These are phyloP conservation scores for Torulaspora pretoriensis DNA, from an alignment of 1,139 yeast species.

Conservation along the genomic window DNA sequence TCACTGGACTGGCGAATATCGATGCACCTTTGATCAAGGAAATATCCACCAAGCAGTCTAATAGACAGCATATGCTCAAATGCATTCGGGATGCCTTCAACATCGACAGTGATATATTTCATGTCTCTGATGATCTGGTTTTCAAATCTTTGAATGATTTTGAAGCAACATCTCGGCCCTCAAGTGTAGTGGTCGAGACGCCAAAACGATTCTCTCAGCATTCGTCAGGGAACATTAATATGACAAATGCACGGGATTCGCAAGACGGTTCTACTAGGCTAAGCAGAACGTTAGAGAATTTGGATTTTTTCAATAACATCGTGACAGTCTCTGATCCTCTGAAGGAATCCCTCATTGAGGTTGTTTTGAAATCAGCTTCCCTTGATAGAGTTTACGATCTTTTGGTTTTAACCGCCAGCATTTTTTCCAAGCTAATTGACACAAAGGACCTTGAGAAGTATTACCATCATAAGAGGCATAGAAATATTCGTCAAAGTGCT, in stretches of 20 bases:
- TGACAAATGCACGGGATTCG: constrained; percentile 22
- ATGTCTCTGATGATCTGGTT: constrained; percentile 49
- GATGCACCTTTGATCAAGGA: constrained; percentile 35
- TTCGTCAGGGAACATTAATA: constrained; percentile 14
- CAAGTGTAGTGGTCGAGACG: constrained; percentile 46
- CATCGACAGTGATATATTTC: constrained; percentile 51
- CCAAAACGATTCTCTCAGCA: constrained; percentile 40
- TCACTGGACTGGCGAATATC: constrained; percentile 39
- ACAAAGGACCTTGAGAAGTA: constrained; percentile 42
- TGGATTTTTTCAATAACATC: constrained; percentile 35
- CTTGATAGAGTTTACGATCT: constrained; percentile 58
- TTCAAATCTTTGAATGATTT: constrained; percentile 47
- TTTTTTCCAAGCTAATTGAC: constrained; percentile 48
- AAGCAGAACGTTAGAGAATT: constrained; percentile 35
- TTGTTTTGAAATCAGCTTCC: constrained; percentile 57
- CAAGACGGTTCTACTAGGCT: constrained; percentile 27
- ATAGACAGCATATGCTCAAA: constrained; percentile 47
- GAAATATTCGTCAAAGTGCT: constrained; percentile 5
- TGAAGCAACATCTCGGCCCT: constrained; percentile 40
- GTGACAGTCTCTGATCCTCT: constrained; percentile 29
- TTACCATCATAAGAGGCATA: constrained; percentile 31
- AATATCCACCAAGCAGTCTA: constrained; percentile 38
- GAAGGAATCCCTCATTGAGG: constrained; percentile 38
- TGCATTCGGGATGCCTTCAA: constrained; percentile 58
- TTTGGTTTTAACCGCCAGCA: constrained; percentile 56